Percentiles rank a stretch among this genome's conserved stretches.
Evolutionary conservation across 2,329 filamentous ascomycete genomes (phyloP).

Genomic region (Colletotrichum sp.): DNA sequence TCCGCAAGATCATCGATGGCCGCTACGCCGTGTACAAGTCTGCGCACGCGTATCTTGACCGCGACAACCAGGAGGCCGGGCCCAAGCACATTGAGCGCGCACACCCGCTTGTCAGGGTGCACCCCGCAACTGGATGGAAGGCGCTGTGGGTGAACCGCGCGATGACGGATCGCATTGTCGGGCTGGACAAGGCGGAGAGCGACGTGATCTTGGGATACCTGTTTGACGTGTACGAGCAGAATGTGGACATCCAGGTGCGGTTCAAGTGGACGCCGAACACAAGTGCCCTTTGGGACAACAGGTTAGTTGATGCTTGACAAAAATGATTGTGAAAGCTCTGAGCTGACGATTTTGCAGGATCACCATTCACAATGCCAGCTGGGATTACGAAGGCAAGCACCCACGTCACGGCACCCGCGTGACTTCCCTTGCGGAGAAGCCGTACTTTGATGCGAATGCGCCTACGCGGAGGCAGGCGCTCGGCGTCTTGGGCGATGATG

Average conservation of each 20-base stretch:
- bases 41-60: conserved; percentile 71
- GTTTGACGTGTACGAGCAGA: conserved; percentile 71
- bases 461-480: conserved; percentile 71
- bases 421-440: conserved; percentile 73
- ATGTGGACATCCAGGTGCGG: conserved; percentile 73
- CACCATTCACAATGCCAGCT: conserved; percentile 76
- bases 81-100: conserved; percentile 70
- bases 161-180: conserved; percentile 73
- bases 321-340: neutral
- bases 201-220: conserved; percentile 71
- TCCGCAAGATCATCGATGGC: conserved; percentile 74
- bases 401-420: conserved; percentile 76
- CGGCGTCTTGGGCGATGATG: conserved; percentile 64
- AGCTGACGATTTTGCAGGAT: conserved; percentile 46
- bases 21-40: conserved; percentile 68
- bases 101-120: conserved; percentile 72
- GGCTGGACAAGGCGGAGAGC: conserved; percentile 71
- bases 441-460: conserved; percentile 67
- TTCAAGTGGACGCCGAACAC: conserved; percentile 74
- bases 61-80: conserved; percentile 62
- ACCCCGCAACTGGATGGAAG: conserved; percentile 79
- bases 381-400: conserved; percentile 72
- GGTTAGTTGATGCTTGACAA: conserved; percentile 38
- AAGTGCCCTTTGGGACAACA: conserved; percentile 75
- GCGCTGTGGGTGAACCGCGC: conserved; percentile 73